These are phyloP conservation scores for Aspergillus pseudoviridinutans DNA, from an alignment of 2,329 filamentous ascomycete species.

Conservation along the genomic window DNA sequence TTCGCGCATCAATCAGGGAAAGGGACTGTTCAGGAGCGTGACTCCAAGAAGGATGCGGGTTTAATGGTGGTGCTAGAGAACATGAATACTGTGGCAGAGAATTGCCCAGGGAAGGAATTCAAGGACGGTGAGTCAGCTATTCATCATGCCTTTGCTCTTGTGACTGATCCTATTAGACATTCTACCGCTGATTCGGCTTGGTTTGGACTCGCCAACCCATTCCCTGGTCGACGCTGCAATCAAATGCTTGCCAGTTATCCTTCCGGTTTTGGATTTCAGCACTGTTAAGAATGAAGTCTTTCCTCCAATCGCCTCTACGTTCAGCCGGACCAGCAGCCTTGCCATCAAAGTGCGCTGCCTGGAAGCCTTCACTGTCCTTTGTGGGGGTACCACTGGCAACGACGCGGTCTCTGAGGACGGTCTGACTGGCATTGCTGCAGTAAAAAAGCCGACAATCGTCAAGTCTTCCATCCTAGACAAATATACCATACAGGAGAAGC, in stretches of 20 bases:
- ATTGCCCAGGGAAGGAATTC: slow-evolving; percentile 86
- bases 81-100: slow-evolving; percentile 68
- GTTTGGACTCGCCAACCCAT: slow-evolving; percentile 84
- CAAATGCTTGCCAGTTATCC: slow-evolving; percentile 69
- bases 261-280: slow-evolving; percentile 88
- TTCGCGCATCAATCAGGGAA: slow-evolving; percentile 43
- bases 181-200: slow-evolving; percentile 76
- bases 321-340: slow-evolving; percentile 87
- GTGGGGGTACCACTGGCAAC: slow-evolving; percentile 64
- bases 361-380: slow-evolving; percentile 85
- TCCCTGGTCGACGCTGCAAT: slow-evolving; percentile 83
- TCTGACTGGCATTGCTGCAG: slow-evolving; percentile 61
- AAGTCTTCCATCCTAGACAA: slow-evolving; percentile 85
- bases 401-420: slow-evolving; percentile 57
- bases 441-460: slow-evolving; percentile 54
- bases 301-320: slow-evolving; percentile 83
- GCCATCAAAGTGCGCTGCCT: slow-evolving; percentile 91
- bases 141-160: background rate
- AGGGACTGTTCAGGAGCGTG: slow-evolving; percentile 61
- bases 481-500: slow-evolving; percentile 97
- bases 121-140: slow-evolving; percentile 68
- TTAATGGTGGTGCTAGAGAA: slow-evolving; percentile 89
- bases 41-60: slow-evolving; percentile 79
- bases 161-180: slow-evolving; percentile 59
- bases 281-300: slow-evolving; percentile 97